Evolutionary conservation across 176 grass and related monocot genomes (phyloP), one percentile per base, ranked within the genome.

Genomic region (Paspalum notatum): DNA sequence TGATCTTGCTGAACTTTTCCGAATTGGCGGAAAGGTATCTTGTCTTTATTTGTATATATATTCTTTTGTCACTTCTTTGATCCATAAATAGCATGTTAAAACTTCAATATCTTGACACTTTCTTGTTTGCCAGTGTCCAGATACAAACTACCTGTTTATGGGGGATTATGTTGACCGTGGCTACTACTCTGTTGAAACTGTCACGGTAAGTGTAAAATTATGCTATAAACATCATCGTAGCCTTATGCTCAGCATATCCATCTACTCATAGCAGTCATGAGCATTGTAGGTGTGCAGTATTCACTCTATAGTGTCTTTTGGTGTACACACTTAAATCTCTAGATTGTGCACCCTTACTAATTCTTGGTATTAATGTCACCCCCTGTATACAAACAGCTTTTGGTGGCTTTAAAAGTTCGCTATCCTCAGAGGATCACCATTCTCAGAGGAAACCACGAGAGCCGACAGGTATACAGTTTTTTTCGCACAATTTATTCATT

Each of bases 61-160:
- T 66, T 60, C 59, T 55, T 77, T 4, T 68, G 4, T 75, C 54
- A 62, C 10, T 20, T 61, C 38, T 22, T 56, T 27, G 46, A 56
- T 38, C 22, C 18, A 20, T 80, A 4, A 75, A 8, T 14, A 58
- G 15, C 58, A 64, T 15, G 15, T 32, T 15, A 38, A 61, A 9
- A 71, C 57, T 84, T 84, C 1, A 61, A 68, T 78, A 37, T 54
- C 6, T 72, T 83, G 62, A 84, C 20, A 7, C 8, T 58, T 85
- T 62, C 69, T 80, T 69, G 69, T 54, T 78, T 83, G 17, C 59
- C 87, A 95, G 92, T 98, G 96, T 68, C 96, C 96, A 69, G 96
- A 98, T 88, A 98, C 96, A 79, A 98, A 98, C 73, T 98, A 98
- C 74, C 79, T 98, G 86, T 98, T 98, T 74, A 98, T 98, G 96